These are phyloP conservation scores for Cercospora brassicicola DNA, from an alignment of 2,329 filamentous ascomycete genomes.

Conservation along the genomic window DNA sequence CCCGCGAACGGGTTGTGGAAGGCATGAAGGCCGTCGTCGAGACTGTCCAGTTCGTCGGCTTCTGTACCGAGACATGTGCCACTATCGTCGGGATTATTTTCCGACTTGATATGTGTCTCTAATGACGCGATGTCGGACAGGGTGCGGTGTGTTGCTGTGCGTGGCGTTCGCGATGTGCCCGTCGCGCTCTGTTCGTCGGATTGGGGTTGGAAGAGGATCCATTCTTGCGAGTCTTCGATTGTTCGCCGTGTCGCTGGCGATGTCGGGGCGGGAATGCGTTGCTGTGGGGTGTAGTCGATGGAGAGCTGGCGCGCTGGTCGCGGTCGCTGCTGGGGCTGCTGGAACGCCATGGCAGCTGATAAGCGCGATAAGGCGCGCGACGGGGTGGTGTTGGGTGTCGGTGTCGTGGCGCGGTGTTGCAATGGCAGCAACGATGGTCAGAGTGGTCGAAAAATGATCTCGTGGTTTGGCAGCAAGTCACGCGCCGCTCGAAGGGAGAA, in stretches of 20 bases:
- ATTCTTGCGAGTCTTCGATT: slow-evolving; percentile 79
- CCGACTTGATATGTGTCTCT: slow-evolving; percentile 65
- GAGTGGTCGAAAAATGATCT: neutral
- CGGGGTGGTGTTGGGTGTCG: neutral
- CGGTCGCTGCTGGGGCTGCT: slow-evolving; percentile 28
- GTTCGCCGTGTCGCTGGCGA: slow-evolving; percentile 47
- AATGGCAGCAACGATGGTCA: neutral
- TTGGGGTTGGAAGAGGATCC: slow-evolving; percentile 83
- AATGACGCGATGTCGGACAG: slow-evolving; percentile 80
- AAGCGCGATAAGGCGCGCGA: slow-evolving; percentile 17
- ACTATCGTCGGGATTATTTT: slow-evolving; percentile 45
- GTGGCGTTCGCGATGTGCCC: slow-evolving; percentile 66
- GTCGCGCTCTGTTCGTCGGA: slow-evolving; percentile 65
- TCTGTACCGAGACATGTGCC: slow-evolving; percentile 48
- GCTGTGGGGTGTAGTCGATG: slow-evolving; percentile 18
- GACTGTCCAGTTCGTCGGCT: slow-evolving; percentile 68
- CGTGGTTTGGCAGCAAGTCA: slow-evolving; percentile 10
- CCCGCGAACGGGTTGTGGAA: slow-evolving; percentile 64
- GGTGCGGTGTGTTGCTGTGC: slow-evolving; percentile 61
- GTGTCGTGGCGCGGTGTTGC: neutral
- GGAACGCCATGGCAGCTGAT: slow-evolving; percentile 29
- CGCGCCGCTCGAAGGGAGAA: slow-evolving; percentile 19
- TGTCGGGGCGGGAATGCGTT: slow-evolving; percentile 20
- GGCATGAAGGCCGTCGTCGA: slow-evolving; percentile 87
- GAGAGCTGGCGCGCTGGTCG: slow-evolving; percentile 24